A percentile compares a stretch with the other conserved stretches of the same genome.
Conservation (phyloP, 257 asterid species). For the Nicotiana noctiflora region DNA sequence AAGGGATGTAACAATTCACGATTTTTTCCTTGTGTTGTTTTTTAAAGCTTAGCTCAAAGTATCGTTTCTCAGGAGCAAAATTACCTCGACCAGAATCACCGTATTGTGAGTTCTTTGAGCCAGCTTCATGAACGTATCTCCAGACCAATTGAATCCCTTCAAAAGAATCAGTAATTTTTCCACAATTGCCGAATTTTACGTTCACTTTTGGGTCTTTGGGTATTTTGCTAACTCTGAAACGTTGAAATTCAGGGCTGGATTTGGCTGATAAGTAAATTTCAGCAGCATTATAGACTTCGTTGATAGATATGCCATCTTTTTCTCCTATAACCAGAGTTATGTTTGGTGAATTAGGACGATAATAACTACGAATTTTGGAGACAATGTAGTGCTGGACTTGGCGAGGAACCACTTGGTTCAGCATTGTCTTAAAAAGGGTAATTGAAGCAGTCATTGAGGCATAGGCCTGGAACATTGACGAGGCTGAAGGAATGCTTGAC, state of each 20-base stretch:
- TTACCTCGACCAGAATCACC: background rate
- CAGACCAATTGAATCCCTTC: slow-evolving; percentile 40
- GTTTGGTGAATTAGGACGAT: slow-evolving; percentile 7
- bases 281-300: slow-evolving; percentile 48
- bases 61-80: slow-evolving; percentile 23
- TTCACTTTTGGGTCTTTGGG: slow-evolving; percentile 28
- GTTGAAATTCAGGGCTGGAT: slow-evolving; percentile 30
- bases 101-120: background rate
- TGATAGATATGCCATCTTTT: slow-evolving; percentile 47
- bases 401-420: slow-evolving; percentile 52
- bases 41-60: slow-evolving; percentile 49
- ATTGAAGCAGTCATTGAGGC: slow-evolving; percentile 53
- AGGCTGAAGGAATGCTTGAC: slow-evolving; percentile 41
- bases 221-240: slow-evolving; percentile 49
- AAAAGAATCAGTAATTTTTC: slow-evolving; percentile 33
- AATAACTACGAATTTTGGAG: slow-evolving; percentile 24
- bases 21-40: slow-evolving; percentile 32
- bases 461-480: slow-evolving; percentile 50
- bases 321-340: slow-evolving; percentile 47
- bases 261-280: slow-evolving; percentile 51
- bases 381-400: slow-evolving; percentile 31
- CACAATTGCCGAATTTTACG: slow-evolving; percentile 41
- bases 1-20: slow-evolving; percentile 43
- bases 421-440: slow-evolving; percentile 45
- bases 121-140: slow-evolving; percentile 37